Evolutionary conservation across 2,329 filamentous ascomycete genomes (phyloP), one percentile per base, ranked within the genome.

Genomic region (Ophiocordyceps unilateralis): DNA sequence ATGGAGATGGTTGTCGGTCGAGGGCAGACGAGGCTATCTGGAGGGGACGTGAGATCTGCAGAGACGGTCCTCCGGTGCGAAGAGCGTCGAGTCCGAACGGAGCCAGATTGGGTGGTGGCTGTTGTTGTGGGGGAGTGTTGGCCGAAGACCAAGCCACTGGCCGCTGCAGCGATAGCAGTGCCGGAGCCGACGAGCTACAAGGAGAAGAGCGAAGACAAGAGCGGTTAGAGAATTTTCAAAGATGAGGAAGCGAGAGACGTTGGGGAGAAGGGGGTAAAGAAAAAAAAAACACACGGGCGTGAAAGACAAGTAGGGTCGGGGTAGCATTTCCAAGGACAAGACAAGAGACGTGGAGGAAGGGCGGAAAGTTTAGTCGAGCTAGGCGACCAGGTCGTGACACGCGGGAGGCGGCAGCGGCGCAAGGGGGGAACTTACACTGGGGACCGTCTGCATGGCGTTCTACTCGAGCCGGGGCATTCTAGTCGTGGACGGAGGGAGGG

Each of bases 101-200:
- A 22, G 36, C 26, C 43, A 36, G 40, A 30, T 39, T 43, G 36
- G 30, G 55, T 58, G 47, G 61, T 53, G 50, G 72, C 68, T 50
- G 60, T 54, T 4, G 41, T 2, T 5, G 34, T 28, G 26, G 19
- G 15, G 38, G 42, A n/a, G 39, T 68, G 61, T 57, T 76, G 70
- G 50, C 70, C 73, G 58, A 78, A 76, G 50, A 72, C 70, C 48
- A 78, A 61, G 51, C 74, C 73, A 51, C 65, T 68, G 58, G 72
- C 66, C 51, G 73, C 73, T 54, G 72, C 72, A 60, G 73, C 74
- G 57, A 76, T 69, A 50, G 71, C 72, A 60, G 72, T 73, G 58
- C 74, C 71, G 51, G 73, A 70, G 59, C 72, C 74, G 60, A 76
- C 69, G 53, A 78, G 72, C 74, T 78, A 53, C 41, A 43, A 48